phyloP scores from a whole-genome alignment of 495 filamentous ascomycete genomes.

The Trichoderma reesei region DNA sequence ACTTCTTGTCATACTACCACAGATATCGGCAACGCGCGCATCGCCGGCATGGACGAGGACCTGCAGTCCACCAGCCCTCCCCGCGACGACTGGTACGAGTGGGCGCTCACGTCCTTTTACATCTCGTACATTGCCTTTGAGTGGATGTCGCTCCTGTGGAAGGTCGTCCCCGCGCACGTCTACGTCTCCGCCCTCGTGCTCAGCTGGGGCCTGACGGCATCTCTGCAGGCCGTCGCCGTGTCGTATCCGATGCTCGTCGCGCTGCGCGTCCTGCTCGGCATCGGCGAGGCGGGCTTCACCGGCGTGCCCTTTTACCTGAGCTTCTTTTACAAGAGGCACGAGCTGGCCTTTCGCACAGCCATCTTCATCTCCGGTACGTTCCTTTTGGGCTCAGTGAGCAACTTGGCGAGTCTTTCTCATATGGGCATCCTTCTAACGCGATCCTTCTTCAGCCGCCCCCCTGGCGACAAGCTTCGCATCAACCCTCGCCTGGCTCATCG shows the following conservation, averaged over 20 bases:
- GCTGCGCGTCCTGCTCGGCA: slow-evolving; percentile 58
- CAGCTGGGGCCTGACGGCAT: slow-evolving; percentile 59
- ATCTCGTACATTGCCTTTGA: slow-evolving; percentile 58
- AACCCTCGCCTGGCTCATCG: slow-evolving; percentile 73
- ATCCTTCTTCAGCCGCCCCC: slow-evolving; percentile 50
- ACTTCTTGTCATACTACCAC: not conserved
- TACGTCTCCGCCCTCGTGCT: slow-evolving; percentile 54
- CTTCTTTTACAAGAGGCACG: slow-evolving; percentile 78
- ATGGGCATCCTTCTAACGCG: slow-evolving; percentile 31
- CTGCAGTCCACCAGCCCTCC: slow-evolving; percentile 46
- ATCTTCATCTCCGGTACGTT: slow-evolving; percentile 59
- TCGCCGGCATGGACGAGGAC: slow-evolving; percentile 62
- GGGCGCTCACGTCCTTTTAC: slow-evolving; percentile 73
- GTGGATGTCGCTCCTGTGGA: slow-evolving; percentile 67
- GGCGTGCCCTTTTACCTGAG: slow-evolving; percentile 72
- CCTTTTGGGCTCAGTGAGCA: slow-evolving; percentile 41
- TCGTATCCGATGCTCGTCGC: slow-evolving; percentile 64
- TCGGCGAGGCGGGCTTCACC: slow-evolving; percentile 65
- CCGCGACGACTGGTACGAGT: slow-evolving; percentile 67
- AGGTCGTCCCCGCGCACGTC: slow-evolving; percentile 53
- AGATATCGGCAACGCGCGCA: slow-evolving; percentile 75
- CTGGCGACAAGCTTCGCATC: slow-evolving; percentile 78
- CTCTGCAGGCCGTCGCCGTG: slow-evolving; percentile 57
- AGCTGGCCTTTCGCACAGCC: slow-evolving; percentile 70
- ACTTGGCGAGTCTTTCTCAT: too few species aligned